Evolutionary conservation across 768 basidiomycete genomes (phyloP).

Genomic region (Vararia minispora): DNA sequence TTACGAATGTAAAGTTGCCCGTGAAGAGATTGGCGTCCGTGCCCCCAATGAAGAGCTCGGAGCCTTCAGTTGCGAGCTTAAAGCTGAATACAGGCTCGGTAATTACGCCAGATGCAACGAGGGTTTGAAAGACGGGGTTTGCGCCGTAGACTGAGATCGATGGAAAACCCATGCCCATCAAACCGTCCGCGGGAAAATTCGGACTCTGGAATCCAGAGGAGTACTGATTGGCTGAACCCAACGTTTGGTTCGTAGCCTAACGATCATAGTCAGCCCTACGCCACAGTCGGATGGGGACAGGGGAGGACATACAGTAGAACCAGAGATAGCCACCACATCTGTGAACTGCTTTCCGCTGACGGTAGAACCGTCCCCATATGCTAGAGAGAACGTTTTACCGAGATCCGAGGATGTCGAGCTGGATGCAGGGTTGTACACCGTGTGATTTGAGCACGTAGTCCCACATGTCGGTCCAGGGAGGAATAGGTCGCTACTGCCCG

Average conservation of each 20-base stretch:
- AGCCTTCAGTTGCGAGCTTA: constrained; percentile 25
- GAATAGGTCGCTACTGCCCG: constrained; percentile 27
- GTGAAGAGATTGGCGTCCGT: constrained; percentile 26
- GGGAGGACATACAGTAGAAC: constrained; percentile 18
- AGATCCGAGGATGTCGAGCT: constrained; percentile 28
- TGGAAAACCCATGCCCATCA: constrained; percentile 23
- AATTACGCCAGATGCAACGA: constrained; percentile 14
- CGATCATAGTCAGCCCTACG: background rate
- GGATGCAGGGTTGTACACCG: constrained; percentile 23
- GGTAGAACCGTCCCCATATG: constrained; percentile 38
- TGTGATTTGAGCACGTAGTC: constrained; percentile 27
- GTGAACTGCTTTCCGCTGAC: constrained; percentile 33
- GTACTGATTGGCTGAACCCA: constrained; percentile 19
- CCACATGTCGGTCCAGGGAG: constrained; percentile 28
- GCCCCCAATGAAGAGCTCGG: too few relatives aligned
- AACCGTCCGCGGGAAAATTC: constrained; percentile 15
- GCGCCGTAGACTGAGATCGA: constrained; percentile 17
- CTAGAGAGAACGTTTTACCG: constrained; percentile 26
- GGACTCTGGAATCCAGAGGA: constrained; percentile 12
- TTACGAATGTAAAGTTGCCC: constrained; percentile 28
- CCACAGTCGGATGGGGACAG: background rate
- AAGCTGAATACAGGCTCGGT: constrained; percentile 25
- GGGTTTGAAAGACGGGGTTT: constrained; percentile 20
- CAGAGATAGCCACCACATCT: constrained; percentile 36
- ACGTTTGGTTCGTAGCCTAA: constrained; percentile 15